Conservation (phyloP, 805 yeast species). For the Isabelozyma heimii region DNA sequence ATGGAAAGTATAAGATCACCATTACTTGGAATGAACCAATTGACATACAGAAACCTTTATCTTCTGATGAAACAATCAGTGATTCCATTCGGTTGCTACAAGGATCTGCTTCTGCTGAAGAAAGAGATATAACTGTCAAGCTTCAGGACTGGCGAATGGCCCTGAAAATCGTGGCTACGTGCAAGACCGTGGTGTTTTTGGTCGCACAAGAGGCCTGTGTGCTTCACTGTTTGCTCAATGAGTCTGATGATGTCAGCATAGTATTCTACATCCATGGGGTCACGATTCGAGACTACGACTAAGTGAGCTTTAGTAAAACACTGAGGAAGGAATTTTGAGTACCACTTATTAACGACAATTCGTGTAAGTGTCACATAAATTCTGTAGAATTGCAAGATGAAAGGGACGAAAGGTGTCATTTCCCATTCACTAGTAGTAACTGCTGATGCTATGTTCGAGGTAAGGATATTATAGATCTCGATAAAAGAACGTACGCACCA, state of each 20-base stretch:
- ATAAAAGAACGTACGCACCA: no score
- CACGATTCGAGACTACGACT: slow-evolving; percentile 1
- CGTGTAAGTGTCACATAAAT: no score
- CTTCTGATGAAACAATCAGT: slow-evolving; percentile 15
- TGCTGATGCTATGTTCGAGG: no score
- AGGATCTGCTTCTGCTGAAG: slow-evolving; percentile 14
- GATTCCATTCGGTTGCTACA: slow-evolving; percentile 2
- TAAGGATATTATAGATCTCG: no score
- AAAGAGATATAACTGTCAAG: slow-evolving; percentile 48
- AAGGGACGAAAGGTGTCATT: no score
- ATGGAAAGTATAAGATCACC: slow-evolving; percentile 49
- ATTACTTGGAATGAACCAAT: slow-evolving; percentile 59
- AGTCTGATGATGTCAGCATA: slow-evolving; percentile 61
- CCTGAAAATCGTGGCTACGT: slow-evolving; percentile 55
- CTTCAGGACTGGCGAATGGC: slow-evolving; percentile 70
- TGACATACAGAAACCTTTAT: slow-evolving; percentile 37
- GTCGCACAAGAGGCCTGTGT: slow-evolving; percentile 59
- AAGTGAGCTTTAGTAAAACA: not conserved
- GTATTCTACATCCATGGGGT: slow-evolving; percentile 55
- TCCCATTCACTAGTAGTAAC: no score
- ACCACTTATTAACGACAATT: no score
- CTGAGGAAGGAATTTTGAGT: no score
- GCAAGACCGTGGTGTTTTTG: slow-evolving; percentile 59
- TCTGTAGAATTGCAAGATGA: no score
- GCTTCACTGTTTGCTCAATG: slow-evolving; percentile 65